Conservation (phyloP, 257 asterid species). For the Solanum piurae region DNA sequence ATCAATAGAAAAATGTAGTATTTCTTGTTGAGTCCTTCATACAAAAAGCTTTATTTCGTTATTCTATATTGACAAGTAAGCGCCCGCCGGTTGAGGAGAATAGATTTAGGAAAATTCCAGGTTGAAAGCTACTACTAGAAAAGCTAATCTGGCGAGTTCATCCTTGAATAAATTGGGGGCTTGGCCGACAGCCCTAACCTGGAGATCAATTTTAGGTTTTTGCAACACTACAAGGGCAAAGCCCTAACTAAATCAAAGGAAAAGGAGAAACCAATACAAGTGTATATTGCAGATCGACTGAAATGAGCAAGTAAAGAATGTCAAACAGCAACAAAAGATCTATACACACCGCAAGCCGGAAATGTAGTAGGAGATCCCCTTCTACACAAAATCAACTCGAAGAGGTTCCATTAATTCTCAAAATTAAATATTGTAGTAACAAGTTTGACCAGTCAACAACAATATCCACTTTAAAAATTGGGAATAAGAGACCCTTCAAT, state of each 20-base stretch:
- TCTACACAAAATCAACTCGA: neutral
- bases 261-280: neutral
- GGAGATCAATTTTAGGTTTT: neutral
- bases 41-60: neutral
- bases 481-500: no score
- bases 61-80: neutral
- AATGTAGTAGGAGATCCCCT: neutral
- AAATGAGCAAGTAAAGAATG: neutral
- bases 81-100: neutral
- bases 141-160: neutral
- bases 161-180: neutral
- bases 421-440: neutral
- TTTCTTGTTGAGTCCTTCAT: neutral
- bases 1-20: neutral
- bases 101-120: neutral
- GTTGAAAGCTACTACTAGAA: neutral
- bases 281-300: neutral
- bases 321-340: neutral
- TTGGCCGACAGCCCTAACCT: neutral
- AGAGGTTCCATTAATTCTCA: neutral
- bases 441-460: neutral
- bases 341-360: neutral
- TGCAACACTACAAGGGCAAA: neutral
- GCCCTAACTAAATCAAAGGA: neutral
- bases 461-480: neutral